phyloP scores from a whole-genome alignment of 192 early-diverging fungal genomes.

The Diversispora epigaea region DNA sequence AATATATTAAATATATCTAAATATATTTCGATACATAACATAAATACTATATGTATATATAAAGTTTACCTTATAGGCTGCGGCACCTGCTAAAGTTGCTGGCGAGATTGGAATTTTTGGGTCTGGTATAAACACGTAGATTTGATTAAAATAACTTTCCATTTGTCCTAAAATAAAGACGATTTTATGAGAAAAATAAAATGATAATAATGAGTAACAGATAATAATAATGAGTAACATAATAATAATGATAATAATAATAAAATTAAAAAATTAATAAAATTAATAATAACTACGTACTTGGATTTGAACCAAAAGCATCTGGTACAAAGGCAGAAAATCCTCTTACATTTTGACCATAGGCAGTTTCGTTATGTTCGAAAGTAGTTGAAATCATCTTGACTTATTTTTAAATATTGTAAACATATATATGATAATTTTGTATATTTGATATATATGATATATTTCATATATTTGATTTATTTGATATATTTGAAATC shows the following conservation, averaged over 20 bases:
- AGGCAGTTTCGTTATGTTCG: slow-evolving; percentile 30
- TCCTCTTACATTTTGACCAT: slow-evolving; percentile 23
- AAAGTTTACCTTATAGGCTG: slow-evolving; percentile 23
- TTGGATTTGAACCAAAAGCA: slow-evolving; percentile 27
- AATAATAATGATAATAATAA: not conserved
- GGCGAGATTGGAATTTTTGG: slow-evolving; percentile 27
- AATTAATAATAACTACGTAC: slow-evolving; percentile 1
- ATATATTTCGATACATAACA: not conserved
- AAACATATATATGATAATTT: too few species aligned
- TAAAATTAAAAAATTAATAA: not conserved
- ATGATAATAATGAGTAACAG: not conserved
- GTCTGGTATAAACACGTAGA: slow-evolving; percentile 12
- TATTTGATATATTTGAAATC: too few species aligned
- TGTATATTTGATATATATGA: too few species aligned
- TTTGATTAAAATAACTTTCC: slow-evolving; percentile 24
- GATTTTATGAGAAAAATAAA: not conserved
- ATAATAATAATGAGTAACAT: not conserved
- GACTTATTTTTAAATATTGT: not conserved
- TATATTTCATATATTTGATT: too few species aligned
- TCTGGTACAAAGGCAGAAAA: slow-evolving; percentile 23
- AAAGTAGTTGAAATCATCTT: slow-evolving; percentile 1
- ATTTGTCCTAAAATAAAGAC: slow-evolving; percentile 18
- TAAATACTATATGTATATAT: not conserved
- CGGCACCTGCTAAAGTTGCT: slow-evolving; percentile 24
- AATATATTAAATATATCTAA: not conserved